phyloP scores from a whole-genome alignment of 1,139 yeast genomes.

The Yamadazyma spencermartinsiae region DNA sequence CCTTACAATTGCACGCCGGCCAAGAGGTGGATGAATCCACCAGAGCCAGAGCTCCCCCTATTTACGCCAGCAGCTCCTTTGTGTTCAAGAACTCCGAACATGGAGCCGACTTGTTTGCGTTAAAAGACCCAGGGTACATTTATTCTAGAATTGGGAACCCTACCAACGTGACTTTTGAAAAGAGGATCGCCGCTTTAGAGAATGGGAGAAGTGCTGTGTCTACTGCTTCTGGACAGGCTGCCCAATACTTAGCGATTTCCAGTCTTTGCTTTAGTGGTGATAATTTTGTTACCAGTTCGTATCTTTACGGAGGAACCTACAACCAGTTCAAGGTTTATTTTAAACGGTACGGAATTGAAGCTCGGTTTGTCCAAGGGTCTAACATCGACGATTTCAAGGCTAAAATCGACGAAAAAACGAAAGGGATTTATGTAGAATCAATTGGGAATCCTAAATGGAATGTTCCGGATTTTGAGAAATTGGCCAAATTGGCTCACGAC shows the following conservation, averaged over 20 bases:
- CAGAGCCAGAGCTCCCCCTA: slow-evolving; percentile 86
- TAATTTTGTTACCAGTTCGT: slow-evolving; percentile 85
- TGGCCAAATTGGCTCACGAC: slow-evolving; percentile 77
- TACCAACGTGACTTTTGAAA: slow-evolving; percentile 86
- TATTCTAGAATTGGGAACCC: slow-evolving; percentile 94
- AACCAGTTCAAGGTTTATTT: slow-evolving; percentile 92
- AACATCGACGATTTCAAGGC: slow-evolving; percentile 67
- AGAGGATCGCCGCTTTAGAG: slow-evolving; percentile 89
- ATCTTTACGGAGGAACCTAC: slow-evolving; percentile 92
- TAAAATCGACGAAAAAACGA: slow-evolving; percentile 78
- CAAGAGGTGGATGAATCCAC: slow-evolving; percentile 63
- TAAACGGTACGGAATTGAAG: slow-evolving; percentile 82
- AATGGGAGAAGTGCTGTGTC: slow-evolving; percentile 91
- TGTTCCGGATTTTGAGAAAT: slow-evolving; percentile 84
- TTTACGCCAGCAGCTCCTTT: slow-evolving; percentile 83
- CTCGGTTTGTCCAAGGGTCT: slow-evolving; percentile 82
- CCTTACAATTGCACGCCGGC: slow-evolving; percentile 94
- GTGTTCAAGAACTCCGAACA: slow-evolving; percentile 86
- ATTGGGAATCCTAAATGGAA: slow-evolving; percentile 94
- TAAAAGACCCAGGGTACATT: slow-evolving; percentile 78
- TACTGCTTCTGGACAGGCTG: slow-evolving; percentile 94
- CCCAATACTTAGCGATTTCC: slow-evolving; percentile 81
- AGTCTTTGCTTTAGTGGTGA: slow-evolving; percentile 88
- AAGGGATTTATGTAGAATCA: slow-evolving; percentile 86
- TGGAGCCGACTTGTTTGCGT: slow-evolving; percentile 87